These are phyloP conservation scores for Penicillium sp. DNA, from an alignment of 2,329 filamentous ascomycete genomes.

Conservation along the genomic window DNA sequence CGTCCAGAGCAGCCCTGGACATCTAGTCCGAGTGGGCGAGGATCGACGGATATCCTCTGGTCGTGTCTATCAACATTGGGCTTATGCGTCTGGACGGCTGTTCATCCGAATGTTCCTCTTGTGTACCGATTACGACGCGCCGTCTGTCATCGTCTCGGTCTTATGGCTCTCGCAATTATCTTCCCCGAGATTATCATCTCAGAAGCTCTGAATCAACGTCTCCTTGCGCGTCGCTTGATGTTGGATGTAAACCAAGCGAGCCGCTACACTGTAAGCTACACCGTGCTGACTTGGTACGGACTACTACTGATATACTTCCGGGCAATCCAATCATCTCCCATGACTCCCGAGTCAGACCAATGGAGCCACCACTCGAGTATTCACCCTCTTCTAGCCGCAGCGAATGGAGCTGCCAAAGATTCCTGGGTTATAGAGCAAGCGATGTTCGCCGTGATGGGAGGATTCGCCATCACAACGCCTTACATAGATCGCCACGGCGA, in stretches of 20 bases:
- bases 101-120: constrained; percentile 1
- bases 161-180: neutral
- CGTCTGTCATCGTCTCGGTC: neutral
- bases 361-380: neutral
- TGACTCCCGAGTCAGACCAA: neutral
- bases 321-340: neutral
- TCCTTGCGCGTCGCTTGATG: neutral
- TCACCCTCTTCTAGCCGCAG: neutral
- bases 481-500: neutral
- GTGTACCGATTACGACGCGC: constrained; percentile 1
- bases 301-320: no score
- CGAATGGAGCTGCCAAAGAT: neutral
- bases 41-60: neutral
- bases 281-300: no score
- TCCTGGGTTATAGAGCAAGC: neutral
- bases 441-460: neutral
- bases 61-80: neutral
- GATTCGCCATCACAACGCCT: neutral
- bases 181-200: constrained; percentile 1
- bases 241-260: neutral
- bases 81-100: constrained; percentile 1
- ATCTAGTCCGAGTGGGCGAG: neutral
- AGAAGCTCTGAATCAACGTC: neutral
- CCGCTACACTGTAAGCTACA: neutral
- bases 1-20: neutral